Conservation (phyloP, 176 grass and related monocot species). For the Cenchrus americanus region DNA sequence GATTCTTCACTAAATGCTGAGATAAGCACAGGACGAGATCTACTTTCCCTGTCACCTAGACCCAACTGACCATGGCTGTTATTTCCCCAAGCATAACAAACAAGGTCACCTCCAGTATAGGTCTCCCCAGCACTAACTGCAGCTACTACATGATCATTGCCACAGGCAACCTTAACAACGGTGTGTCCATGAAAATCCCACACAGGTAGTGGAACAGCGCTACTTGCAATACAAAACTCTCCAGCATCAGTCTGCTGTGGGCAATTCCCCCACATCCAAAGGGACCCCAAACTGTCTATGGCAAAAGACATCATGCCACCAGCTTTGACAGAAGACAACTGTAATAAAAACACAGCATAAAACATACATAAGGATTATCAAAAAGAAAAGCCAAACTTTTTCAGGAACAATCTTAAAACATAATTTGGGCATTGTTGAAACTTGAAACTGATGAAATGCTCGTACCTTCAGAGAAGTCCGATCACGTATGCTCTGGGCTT, state of each 20-base stretch:
- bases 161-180: conserved; percentile 91
- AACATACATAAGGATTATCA: conserved; percentile 23
- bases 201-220: conserved; percentile 66
- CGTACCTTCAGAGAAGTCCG: conserved; percentile 68
- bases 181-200: conserved; percentile 92
- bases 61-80: conserved; percentile 94
- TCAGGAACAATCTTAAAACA: background rate
- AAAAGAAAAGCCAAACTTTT: conserved; percentile 24
- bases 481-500: conserved; percentile 16
- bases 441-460: background rate
- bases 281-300: conserved; percentile 85
- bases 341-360: conserved; percentile 23
- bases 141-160: conserved; percentile 96
- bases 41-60: conserved; percentile 79
- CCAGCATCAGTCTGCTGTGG: conserved; percentile 71
- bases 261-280: conserved; percentile 97
- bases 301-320: conserved; percentile 99
- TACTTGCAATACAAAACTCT: conserved; percentile 60
- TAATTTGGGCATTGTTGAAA: conserved; percentile 19
- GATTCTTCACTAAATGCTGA: conserved; percentile 67
- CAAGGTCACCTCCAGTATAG: conserved; percentile 68
- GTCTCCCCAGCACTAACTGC: conserved; percentile 77
- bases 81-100: conserved; percentile 89
- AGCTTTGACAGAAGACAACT: conserved; percentile 87
- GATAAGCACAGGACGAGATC: conserved; percentile 65